These are phyloP conservation scores for Cryptosporidium felis DNA, from an alignment of 169 alveolate genomes.

Conservation along the genomic window DNA sequence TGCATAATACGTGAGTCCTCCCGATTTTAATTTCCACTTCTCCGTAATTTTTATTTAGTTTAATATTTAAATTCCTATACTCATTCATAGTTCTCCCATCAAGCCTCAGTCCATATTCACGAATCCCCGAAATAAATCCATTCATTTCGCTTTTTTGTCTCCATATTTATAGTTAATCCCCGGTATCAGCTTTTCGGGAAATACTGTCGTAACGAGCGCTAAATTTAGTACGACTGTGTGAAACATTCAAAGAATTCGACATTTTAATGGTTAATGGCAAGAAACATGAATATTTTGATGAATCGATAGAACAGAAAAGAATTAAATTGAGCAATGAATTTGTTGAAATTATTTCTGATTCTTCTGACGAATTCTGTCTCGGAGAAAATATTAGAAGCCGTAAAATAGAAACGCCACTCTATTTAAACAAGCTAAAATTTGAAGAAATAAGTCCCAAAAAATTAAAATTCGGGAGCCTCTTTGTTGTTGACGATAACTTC, in stretches of 20 bases:
- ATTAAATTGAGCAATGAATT: background rate
- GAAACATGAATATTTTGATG: no score
- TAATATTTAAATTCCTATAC: slow-evolving; percentile 31
- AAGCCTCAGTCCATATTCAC: slow-evolving; percentile 56
- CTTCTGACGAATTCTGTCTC: background rate
- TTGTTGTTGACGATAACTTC: background rate
- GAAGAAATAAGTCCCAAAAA: background rate
- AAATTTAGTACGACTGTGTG: no score
- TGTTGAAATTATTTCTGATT: background rate
- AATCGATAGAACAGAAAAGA: no score
- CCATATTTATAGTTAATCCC: no score
- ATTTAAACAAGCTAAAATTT: slow-evolving; percentile 6
- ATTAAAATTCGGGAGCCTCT: slow-evolving; percentile 1
- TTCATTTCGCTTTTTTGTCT: background rate
- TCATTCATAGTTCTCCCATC: slow-evolving; percentile 70
- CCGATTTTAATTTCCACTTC: slow-evolving; percentile 55
- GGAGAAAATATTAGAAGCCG: background rate
- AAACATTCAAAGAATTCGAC: no score
- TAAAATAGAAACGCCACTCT: slow-evolving; percentile 10
- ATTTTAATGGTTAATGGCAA: no score
- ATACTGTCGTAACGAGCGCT: no score
- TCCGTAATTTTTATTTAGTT: slow-evolving; percentile 26
- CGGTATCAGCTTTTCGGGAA: no score
- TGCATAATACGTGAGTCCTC: slow-evolving; percentile 41
- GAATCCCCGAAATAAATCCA: slow-evolving; percentile 3